Conservation (phyloP, 2,329 filamentous ascomycete genomes). For the Harringtonia aguacate region DNA sequence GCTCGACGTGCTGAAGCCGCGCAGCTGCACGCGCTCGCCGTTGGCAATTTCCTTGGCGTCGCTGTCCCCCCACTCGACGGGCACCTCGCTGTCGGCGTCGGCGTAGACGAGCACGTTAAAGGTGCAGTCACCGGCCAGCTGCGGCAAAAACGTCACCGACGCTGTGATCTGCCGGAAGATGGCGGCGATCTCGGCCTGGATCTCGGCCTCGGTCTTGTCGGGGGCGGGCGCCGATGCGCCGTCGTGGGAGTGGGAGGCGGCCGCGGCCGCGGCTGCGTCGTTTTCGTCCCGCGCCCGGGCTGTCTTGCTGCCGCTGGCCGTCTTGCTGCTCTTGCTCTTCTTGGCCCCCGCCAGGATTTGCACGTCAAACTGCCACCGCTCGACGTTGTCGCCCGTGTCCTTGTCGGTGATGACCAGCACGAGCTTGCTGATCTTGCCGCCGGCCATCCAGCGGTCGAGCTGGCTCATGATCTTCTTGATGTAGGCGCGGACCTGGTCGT, state of each 20-base stretch:
- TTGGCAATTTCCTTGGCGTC: slow-evolving; percentile 95
- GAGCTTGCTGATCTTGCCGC: slow-evolving; percentile 92
- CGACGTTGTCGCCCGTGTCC: slow-evolving; percentile 90
- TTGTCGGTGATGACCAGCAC: slow-evolving; percentile 96
- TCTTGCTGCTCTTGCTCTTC: slow-evolving; percentile 28
- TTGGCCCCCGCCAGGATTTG: slow-evolving; percentile 26
- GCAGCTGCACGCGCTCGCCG: slow-evolving; percentile 87
- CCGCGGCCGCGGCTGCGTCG: slow-evolving; percentile 17
- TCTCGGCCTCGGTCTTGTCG: slow-evolving; percentile 87
- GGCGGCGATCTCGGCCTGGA: slow-evolving; percentile 90
- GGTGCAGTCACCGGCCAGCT: slow-evolving; percentile 88
- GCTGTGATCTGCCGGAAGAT: slow-evolving; percentile 98
- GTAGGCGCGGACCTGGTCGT: slow-evolving; percentile 97
- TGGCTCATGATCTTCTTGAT: slow-evolving; percentile 99
- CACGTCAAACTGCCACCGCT: slow-evolving; percentile 91
- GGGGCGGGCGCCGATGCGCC: slow-evolving; percentile 19
- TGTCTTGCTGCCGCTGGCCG: slow-evolving; percentile 18
- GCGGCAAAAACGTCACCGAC: slow-evolving; percentile 90
- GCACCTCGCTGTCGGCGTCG: slow-evolving; percentile 91
- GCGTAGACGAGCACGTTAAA: slow-evolving; percentile 99
- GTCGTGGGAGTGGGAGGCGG: slow-evolving; percentile 12
- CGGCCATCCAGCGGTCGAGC: slow-evolving; percentile 94
- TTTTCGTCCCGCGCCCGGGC: slow-evolving; percentile 22
- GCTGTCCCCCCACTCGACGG: slow-evolving; percentile 96
- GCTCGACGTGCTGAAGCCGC: slow-evolving; percentile 91